Evolutionary conservation across 495 filamentous ascomycete genomes (phyloP).

Genomic region (Aspergillus incahuasiensis): DNA sequence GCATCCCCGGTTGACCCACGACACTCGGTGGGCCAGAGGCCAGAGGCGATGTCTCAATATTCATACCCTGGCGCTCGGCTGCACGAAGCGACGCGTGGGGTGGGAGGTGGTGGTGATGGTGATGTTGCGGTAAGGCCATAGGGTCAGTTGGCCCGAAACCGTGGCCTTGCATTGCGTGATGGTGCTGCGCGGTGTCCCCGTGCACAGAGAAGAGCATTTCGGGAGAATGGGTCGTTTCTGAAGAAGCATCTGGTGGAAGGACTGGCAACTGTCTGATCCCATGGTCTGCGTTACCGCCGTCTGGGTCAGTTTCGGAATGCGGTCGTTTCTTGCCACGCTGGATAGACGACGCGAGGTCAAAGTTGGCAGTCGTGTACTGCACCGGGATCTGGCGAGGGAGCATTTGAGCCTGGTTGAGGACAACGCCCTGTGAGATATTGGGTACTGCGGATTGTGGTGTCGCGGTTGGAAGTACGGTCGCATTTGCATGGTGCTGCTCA

Average conservation of each 20-base stretch:
- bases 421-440: conserved; percentile 26
- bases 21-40: conserved; percentile 56
- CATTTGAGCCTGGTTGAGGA: conserved; percentile 31
- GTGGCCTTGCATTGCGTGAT: conserved; percentile 26
- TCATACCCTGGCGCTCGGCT: conserved; percentile 22
- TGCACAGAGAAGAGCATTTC: conserved; percentile 33
- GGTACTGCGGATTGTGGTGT: conserved; percentile 24
- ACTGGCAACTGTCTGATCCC: conserved; percentile 26
- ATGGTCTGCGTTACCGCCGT: conserved; percentile 24
- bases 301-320: conserved; percentile 24
- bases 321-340: conserved; percentile 31
- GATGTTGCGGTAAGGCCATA: conserved; percentile 42
- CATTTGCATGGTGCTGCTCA: conserved; percentile 29
- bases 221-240: conserved; percentile 24
- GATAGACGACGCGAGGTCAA: conserved; percentile 25
- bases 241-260: conserved; percentile 26
- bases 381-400: conserved; percentile 28
- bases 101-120: conserved; percentile 72
- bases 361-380: conserved; percentile 28
- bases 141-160: conserved; percentile 24
- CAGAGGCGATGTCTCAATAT: conserved; percentile 23
- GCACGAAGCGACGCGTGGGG: conserved; percentile 49
- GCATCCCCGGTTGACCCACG: conserved; percentile 81
- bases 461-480: conserved; percentile 27
- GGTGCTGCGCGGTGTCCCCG: conserved; percentile 24